These are phyloP conservation scores for Mycena indigotica DNA, from an alignment of 768 basidiomycete genomes.

Conservation along the genomic window DNA sequence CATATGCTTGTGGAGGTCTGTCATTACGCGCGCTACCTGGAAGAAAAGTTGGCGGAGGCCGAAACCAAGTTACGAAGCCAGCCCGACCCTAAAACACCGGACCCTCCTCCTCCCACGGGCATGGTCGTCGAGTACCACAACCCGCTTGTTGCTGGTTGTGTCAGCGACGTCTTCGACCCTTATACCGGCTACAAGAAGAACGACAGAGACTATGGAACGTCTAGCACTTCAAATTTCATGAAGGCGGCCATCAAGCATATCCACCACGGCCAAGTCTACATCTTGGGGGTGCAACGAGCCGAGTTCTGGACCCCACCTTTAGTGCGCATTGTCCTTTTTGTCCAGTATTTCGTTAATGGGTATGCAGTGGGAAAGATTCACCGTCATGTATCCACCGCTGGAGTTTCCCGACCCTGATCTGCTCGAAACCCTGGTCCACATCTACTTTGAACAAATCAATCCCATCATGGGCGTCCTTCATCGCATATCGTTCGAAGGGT, in stretches of 20 bases:
- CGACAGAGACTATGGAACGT: conserved; percentile 6
- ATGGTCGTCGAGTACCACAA: conserved; percentile 5
- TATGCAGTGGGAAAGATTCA: conserved; percentile 41
- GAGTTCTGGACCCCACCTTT: conserved; percentile 21
- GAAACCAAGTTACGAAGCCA: not conserved
- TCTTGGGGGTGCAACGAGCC: conserved; percentile 11
- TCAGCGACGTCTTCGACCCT: not conserved
- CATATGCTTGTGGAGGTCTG: conserved; percentile 10
- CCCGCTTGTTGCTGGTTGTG: not conserved
- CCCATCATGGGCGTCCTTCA: conserved; percentile 63
- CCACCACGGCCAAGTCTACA: not conserved
- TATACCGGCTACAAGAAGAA: conserved; percentile 2
- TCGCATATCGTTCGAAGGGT: conserved; percentile 59
- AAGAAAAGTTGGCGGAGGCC: conserved; percentile 7
- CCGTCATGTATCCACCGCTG: conserved; percentile 24
- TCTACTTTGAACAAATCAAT: conserved; percentile 53
- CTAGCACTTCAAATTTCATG: conserved; percentile 12
- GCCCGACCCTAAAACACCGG: not conserved
- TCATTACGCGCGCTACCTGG: conserved; percentile 18
- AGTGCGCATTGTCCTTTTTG: conserved; percentile 1
- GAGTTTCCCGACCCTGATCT: conserved; percentile 53
- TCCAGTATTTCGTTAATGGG: not conserved
- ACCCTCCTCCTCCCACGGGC: not conserved
- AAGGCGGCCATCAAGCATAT: conserved; percentile 6
- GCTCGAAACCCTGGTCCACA: conserved; percentile 45